Base-by-base conservation (phyloP, 2,329 filamentous ascomycete species). In the Aspergillus arachidicola region DNA sequence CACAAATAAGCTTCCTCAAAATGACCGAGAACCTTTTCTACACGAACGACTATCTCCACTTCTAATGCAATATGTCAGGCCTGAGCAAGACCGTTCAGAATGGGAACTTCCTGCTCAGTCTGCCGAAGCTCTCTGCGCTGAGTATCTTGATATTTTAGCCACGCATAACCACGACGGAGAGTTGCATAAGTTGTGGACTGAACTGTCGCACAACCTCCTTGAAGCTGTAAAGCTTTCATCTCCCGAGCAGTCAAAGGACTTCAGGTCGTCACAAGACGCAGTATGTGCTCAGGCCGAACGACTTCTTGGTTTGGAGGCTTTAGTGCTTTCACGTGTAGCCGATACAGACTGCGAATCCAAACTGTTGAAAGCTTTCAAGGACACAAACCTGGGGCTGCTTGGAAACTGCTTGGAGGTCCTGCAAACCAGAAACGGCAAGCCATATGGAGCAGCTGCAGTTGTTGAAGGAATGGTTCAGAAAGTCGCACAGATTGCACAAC, bases 191-290 rank as follows among this genome's bases (percentile, higher is more conserved):
- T 82, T 89, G 66, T 95, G 92, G 91, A 75, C 81, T 2, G 80
- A 80, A 1, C 77, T 93, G n/a, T 85, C 87, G 0, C 79, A 85
- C 1, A 75, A 83, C 0, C 79, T 97, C n/a, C 81, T 89, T 30
- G 82, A 87, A 36, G 84, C 86, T 43, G 88, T 97, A 61, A 89
- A 88, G 59, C 86, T 87, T 6, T 96, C 93, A 0, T 84, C 92
- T 6, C 93, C 94, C 0, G 93, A 94, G 72, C 88, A 94, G 61
- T 93, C 93, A 0, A 90, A 90, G 65, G 91, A 93, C 21, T 91
- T 91, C 68, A 84, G 86, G 30, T 83, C 84, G 48, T 96, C 92
- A 0, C 93, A 97, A 73, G 84, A 87, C 57, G 81, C 82, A 46
- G 83, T 96, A 30, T 86, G 87, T 11, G 83, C 88, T 7, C 86